Percentiles rank a stretch among this genome's conserved stretches.
phyloP scores from a whole-genome alignment of 176 grass and related monocot genomes.

The Oryza australiensis region DNA sequence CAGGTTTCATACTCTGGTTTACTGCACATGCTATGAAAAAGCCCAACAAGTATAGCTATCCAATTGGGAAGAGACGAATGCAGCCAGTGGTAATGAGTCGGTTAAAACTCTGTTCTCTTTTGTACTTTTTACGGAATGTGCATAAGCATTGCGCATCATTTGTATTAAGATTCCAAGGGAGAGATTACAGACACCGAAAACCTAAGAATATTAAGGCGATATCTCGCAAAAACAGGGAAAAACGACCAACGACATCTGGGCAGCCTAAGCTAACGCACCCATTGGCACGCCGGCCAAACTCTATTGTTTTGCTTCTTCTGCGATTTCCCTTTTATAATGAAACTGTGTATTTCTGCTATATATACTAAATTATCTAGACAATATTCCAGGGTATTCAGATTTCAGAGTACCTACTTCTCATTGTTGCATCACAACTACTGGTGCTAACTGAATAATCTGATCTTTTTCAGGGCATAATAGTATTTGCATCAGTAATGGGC shows the following conservation, averaged over 20 bases:
- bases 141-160: too few relatives aligned
- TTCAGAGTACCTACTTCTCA: neutral
- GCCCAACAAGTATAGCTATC: slow-evolving; percentile 85
- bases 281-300: too few relatives aligned
- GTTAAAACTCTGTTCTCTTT: neutral
- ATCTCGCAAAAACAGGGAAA: too few relatives aligned
- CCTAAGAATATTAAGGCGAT: too few relatives aligned
- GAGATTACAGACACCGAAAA: too few relatives aligned
- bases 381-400: neutral
- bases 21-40: slow-evolving; percentile 84
- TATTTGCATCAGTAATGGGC: slow-evolving; percentile 92
- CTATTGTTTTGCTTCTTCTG: too few relatives aligned
- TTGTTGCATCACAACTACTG: neutral
- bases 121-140: too few relatives aligned
- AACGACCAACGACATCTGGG: too few relatives aligned
- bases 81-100: slow-evolving; percentile 77
- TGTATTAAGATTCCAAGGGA: too few relatives aligned
- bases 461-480: slow-evolving; percentile 73
- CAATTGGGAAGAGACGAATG: slow-evolving; percentile 94
- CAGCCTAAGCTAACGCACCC: too few relatives aligned
- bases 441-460: neutral
- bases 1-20: slow-evolving; percentile 91
- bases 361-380: neutral
- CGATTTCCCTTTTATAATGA: too few relatives aligned
- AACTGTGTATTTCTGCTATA: neutral